These are phyloP conservation scores for Quercus robur DNA, from an alignment of 306 rosid genomes.

Conservation along the genomic window DNA sequence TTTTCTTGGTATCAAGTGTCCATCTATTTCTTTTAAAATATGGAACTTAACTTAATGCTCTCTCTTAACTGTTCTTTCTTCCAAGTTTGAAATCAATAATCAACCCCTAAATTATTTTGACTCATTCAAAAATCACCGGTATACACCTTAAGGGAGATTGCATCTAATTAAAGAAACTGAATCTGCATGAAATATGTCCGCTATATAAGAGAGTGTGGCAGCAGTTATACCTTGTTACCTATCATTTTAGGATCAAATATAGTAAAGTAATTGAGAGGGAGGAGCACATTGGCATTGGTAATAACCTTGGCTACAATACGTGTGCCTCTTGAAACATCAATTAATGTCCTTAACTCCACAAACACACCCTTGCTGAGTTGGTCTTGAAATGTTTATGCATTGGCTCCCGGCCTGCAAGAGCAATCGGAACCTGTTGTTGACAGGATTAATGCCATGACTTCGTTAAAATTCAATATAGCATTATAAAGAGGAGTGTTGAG, in stretches of 20 bases:
- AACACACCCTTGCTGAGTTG: slow-evolving; percentile 6
- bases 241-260: slow-evolving; percentile 16
- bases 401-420: neutral
- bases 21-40: too few relatives aligned
- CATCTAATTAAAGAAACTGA: slow-evolving; percentile 12
- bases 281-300: neutral
- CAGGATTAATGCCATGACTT: slow-evolving; percentile 6
- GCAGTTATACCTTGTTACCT: too few relatives aligned
- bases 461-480: neutral
- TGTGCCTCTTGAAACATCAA: slow-evolving; percentile 25
- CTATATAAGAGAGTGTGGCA: neutral
- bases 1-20: too few relatives aligned
- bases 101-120: too few relatives aligned
- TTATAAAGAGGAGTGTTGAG: slow-evolving; percentile 5
- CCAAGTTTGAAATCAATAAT: slow-evolving; percentile 4
- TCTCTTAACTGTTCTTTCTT: too few relatives aligned
- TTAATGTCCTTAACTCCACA: slow-evolving; percentile 6
- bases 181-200: slow-evolving; percentile 4
- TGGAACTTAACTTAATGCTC: too few relatives aligned
- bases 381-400: neutral
- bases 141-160: neutral
- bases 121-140: slow-evolving; percentile 25
- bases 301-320: slow-evolving; percentile 21
- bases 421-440: slow-evolving; percentile 1
- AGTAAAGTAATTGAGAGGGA: slow-evolving; percentile 5